phyloP scores from a whole-genome alignment of 768 basidiomycete genomes.

The Scleroderma bovista region DNA sequence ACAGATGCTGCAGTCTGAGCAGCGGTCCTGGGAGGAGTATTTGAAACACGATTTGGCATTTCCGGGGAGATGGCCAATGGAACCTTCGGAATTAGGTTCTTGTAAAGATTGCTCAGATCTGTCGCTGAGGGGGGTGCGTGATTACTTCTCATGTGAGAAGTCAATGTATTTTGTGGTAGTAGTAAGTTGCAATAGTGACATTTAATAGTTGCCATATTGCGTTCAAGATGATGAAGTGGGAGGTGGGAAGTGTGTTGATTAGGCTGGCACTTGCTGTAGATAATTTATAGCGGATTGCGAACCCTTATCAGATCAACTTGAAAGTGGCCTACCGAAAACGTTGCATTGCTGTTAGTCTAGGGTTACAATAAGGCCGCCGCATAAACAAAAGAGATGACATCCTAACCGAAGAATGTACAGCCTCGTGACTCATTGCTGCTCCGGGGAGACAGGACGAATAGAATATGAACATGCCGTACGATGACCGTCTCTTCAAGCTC shows the following conservation, averaged over 20 bases:
- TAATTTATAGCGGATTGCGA: neutral
- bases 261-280: neutral
- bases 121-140: slow-evolving; percentile 1
- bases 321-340: too few relatives aligned
- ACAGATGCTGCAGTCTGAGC: too few relatives aligned
- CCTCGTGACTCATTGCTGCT: too few relatives aligned
- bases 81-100: neutral
- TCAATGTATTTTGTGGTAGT: slow-evolving; percentile 5
- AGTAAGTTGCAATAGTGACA: slow-evolving; percentile 11
- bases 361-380: too few relatives aligned
- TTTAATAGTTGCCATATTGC: neutral
- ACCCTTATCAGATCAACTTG: too few relatives aligned
- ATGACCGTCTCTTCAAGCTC: too few relatives aligned
- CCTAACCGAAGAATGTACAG: too few relatives aligned
- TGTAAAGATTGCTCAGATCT: neutral
- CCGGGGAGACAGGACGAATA: too few relatives aligned
- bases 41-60: neutral
- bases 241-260: neutral
- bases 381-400: too few relatives aligned
- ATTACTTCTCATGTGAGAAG: slow-evolving; percentile 6
- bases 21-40: too few relatives aligned
- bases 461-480: too few relatives aligned
- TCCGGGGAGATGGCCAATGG: neutral
- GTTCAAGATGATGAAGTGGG: slow-evolving; percentile 3
- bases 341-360: too few relatives aligned